Conservation (phyloP, 768 basidiomycete genomes). For the Chalciporus chontae region DNA sequence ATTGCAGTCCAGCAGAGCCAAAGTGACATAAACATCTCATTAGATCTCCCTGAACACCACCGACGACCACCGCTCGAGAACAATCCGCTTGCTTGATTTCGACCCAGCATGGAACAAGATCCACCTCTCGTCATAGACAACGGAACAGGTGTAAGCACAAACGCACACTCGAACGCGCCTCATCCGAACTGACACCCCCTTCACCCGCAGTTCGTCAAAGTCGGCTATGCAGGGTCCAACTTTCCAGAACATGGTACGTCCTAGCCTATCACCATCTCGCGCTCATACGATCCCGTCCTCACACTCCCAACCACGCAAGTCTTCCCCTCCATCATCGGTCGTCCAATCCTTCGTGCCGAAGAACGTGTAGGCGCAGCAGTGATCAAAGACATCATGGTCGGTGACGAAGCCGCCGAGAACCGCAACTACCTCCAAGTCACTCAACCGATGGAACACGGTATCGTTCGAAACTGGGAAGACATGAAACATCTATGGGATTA, state of each 20-base stretch:
- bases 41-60: neutral
- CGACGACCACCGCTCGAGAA: neutral
- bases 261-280: neutral
- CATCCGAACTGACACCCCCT: neutral
- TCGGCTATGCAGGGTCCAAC: slow-evolving; percentile 89
- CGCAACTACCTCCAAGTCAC: slow-evolving; percentile 95
- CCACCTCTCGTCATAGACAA: slow-evolving; percentile 80
- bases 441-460: slow-evolving; percentile 99
- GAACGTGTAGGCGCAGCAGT: slow-evolving; percentile 82
- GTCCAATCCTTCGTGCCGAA: slow-evolving; percentile 95
- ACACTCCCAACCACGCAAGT: slow-evolving; percentile 42
- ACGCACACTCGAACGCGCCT: slow-evolving; percentile 6
- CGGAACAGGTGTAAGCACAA: slow-evolving; percentile 72
- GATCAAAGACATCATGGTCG: slow-evolving; percentile 98
- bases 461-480: slow-evolving; percentile 98
- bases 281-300: neutral
- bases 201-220: slow-evolving; percentile 79
- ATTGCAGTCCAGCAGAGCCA: slow-evolving; percentile 5
- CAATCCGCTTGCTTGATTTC: neutral
- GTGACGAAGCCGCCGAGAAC: slow-evolving; percentile 92
- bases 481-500: slow-evolving; percentile 99
- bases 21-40: slow-evolving; percentile 21
- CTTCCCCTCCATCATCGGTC: slow-evolving; percentile 94
- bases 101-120: slow-evolving; percentile 27
- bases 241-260: slow-evolving; percentile 85